Base-by-base conservation (phyloP, 257 asterid species). In the Forsythia suspensa region DNA sequence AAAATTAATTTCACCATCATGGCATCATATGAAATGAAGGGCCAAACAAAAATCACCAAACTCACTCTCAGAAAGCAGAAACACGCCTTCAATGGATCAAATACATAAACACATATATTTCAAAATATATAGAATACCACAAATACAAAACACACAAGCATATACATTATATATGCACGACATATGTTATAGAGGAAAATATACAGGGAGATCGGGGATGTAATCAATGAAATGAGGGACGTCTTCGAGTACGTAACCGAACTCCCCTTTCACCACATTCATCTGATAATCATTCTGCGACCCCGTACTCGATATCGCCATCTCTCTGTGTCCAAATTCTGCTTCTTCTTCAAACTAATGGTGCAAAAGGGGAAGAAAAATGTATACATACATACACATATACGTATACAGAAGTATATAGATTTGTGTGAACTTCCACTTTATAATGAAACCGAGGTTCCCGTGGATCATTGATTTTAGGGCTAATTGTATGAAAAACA, bases 211-310 rank as follows among this genome's bases (percentile, higher is more conserved):
- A 89, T 95, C 86, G 76, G 96, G 57, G 77, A 93, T 86, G 90
- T 95, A 95, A 84, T 95, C 98, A 68, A 86, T 63, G 76, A 95
- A 73, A 89, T 95, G 98, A 77, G 99, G 99, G 12, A 95, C 99
- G 73, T 95, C 99, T 82, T 95, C 86, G 61, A 95, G 98, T n/a
- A 93, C 86, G 80, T 88, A 95, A 46, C 97, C 98, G 66, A 51
- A 84, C 79, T 92, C 88, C 59, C 98, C 98, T 5, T 61, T 81
- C 34, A 81, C 89, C 83, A 85, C 82, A 86, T 95, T 95, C 97
- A 87, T 90, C 88, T 83, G 82, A 79, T 15, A 74, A 71, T 80
- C 75, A 82, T 85, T 86, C 48, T 82, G 81, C 75, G 86, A 78
- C 9, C 77, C 84, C 84, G 69, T 82, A n/a, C 20, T 78, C 37